Base-by-base conservation (phyloP, 208 protist genomes). In the Sergeia podlipaevii region DNA sequence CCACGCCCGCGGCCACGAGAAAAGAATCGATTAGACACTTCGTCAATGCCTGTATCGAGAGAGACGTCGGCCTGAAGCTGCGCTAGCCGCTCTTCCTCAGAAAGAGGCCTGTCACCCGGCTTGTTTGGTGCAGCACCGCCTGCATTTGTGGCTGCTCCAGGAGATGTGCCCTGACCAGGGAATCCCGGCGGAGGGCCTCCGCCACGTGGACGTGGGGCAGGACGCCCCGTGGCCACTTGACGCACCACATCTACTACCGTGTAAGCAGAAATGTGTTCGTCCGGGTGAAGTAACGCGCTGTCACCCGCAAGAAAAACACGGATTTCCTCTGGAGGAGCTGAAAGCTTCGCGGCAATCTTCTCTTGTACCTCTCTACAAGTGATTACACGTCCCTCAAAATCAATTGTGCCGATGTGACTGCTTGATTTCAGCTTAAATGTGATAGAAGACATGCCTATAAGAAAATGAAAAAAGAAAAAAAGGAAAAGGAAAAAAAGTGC, bases 31-130 rank as follows among this genome's bases (percentile, higher is more conserved):
- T 7, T 39, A 7, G 52, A 50, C 6, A 84, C 74, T 21, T 88
- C 74, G 55, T 85, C 73, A 38, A 92, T 85, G 36, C 84, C 88
- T 1, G 81, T 92, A 41, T 95, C 88, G 10, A 77, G 64, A 4
- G 74, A 69, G 0, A 89, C 80, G 20, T 83, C 74, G 7, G 74
- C 77, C 68, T 83, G 75, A 13, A 95, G 70, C 72, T 83, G 78
- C 13, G 67, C 77, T 27, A 95, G 49, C 1, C 88, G 83, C 55
- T 95, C 83, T 54, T 95, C 83, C 53, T 95, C 88, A 2, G 83
- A 91, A 18, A 85, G 45, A 26, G 23, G 41, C 32, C 20, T 45
- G 26, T 48, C 33, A 7, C 15, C 64, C 60, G 5, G 20, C 62
- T 23, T 38, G 24, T 33, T 11, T 10, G 24, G 27, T 3, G 17